Conservation (phyloP, 768 basidiomycete species). For the Mycena venus region DNA sequence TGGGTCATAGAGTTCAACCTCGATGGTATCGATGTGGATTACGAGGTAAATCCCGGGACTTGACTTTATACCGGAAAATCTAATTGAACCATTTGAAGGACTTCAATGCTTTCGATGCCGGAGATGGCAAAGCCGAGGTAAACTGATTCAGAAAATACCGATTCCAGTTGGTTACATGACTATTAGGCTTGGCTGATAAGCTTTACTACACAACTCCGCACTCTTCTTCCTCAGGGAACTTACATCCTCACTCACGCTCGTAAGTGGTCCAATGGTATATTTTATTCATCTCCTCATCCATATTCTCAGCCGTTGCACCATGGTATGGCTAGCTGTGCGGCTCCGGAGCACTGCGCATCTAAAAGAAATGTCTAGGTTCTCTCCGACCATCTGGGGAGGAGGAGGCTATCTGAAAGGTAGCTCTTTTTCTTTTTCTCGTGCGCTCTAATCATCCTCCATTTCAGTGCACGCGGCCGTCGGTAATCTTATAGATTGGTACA, state of each 20-base stretch:
- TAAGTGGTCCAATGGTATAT: constrained; percentile 40
- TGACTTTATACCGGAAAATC: not conserved
- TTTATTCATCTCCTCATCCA: not conserved
- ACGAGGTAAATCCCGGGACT: constrained; percentile 56
- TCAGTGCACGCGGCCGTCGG: constrained; percentile 66
- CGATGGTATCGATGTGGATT: constrained; percentile 84
- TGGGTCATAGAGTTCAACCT: no score
- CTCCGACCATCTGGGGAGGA: constrained; percentile 54
- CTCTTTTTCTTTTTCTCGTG: no score
- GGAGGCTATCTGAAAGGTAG: constrained; percentile 64
- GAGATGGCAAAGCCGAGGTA: constrained; percentile 13
- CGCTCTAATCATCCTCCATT: constrained; percentile 41
- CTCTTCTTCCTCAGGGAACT: constrained; percentile 59
- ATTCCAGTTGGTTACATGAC: constrained; percentile 52
- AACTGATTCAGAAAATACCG: constrained; percentile 34
- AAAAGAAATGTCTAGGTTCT: constrained; percentile 20
- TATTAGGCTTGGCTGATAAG: constrained; percentile 55
- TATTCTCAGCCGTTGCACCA: constrained; percentile 61
- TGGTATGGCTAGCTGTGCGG: constrained; percentile 46
- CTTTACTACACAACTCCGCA: constrained; percentile 66
- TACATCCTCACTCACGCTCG: constrained; percentile 71
- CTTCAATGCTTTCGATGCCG: constrained; percentile 59
- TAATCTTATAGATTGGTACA: constrained; percentile 75
- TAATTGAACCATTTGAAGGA: constrained; percentile 54
- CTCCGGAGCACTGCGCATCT: not conserved